Conservation (phyloP, 805 yeast species). For the Yueomyces sinensis region DNA sequence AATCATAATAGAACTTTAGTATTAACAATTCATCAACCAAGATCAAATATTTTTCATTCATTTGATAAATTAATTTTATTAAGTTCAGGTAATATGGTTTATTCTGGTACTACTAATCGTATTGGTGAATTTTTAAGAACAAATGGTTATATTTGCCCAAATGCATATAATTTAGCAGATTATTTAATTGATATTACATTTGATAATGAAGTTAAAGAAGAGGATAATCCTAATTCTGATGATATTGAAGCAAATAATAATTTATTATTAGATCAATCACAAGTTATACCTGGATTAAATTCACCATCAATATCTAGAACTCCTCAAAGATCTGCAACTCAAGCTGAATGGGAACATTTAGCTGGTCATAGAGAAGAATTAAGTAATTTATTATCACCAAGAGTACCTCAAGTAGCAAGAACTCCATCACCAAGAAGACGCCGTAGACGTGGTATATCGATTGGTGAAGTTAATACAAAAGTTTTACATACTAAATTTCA, state of each 20-base stretch:
- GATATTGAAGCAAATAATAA: constrained; percentile 12
- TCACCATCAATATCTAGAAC: background rate
- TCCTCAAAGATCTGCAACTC: constrained; percentile 32
- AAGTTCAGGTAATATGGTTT: constrained; percentile 75
- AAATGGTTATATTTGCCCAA: constrained; percentile 73
- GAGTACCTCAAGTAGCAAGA: background rate
- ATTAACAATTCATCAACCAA: constrained; percentile 92
- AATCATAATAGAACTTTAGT: constrained; percentile 78
- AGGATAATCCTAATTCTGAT: background rate
- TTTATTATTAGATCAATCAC: background rate
- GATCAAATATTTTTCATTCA: constrained; percentile 86
- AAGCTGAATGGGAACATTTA: constrained; percentile 77
- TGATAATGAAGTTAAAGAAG: constrained; percentile 20
- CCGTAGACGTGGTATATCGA: constrained; percentile 2
- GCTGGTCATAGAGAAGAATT: constrained; percentile 72
- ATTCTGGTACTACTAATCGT: constrained; percentile 70
- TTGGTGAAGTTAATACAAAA: constrained; percentile 9
- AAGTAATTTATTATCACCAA: constrained; percentile 15
- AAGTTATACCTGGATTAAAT: background rate
- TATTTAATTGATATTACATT: constrained; percentile 84
- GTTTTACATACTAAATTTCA: constrained; percentile 20
- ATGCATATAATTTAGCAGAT: constrained; percentile 89
- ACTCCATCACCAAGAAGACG: constrained; percentile 1
- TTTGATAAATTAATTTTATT: constrained; percentile 74
- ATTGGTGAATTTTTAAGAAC: constrained; percentile 64